Base-by-base conservation (phyloP, 2,329 filamentous ascomycete genomes). In the Teratosphaeria epicoccoides region DNA sequence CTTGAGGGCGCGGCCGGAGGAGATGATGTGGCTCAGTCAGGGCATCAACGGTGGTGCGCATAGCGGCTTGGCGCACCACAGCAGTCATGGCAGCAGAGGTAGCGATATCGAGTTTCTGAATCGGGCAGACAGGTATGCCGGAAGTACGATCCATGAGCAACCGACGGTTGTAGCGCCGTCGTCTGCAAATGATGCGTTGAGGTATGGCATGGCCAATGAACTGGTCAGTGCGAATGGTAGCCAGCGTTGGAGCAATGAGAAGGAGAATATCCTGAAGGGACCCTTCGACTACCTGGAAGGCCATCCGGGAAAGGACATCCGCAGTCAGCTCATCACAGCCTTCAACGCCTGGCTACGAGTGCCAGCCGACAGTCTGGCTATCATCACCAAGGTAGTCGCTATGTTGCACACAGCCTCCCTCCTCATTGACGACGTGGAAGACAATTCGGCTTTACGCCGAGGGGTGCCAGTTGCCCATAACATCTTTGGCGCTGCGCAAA, bases 401-500 rank as follows among this genome's bases (percentile, higher is more conserved):
- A 91, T 91, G 86, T 77, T 94, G 46, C 88, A 94, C 70, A 91
- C 88, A 37, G 83, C 88, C 2, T 90, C 86, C 3, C 74, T 94
- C 51, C 79, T 94, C 66, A 81, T 94, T 52, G 88, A 95, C 70
- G 89, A 95, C 67, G 88, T 95, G 6, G 87, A 95, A 72, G 88
- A 95, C 70, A 82, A 79, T 43, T 89, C 85, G 2, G 71, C 82
- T 56, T 76, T 94, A 24, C 83, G 88, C 40, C 80, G 88, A 40
- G 88, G 88, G 43, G 77, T 87, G 37, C 88, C 88, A 11, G 88
- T 91, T 20, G 86, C 88, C 2, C 87, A 95, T 70, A 81, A 76
- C 66, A 88, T 95, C 61, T 95, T 90, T 64, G 88, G 88, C 55
- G 82, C 85, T 3, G 83, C 88, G 5, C 88, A 95, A 70, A 93